phyloP scores from a whole-genome alignment of 108 stramenopile species.

The Phaeodactylum tricornutum region DNA sequence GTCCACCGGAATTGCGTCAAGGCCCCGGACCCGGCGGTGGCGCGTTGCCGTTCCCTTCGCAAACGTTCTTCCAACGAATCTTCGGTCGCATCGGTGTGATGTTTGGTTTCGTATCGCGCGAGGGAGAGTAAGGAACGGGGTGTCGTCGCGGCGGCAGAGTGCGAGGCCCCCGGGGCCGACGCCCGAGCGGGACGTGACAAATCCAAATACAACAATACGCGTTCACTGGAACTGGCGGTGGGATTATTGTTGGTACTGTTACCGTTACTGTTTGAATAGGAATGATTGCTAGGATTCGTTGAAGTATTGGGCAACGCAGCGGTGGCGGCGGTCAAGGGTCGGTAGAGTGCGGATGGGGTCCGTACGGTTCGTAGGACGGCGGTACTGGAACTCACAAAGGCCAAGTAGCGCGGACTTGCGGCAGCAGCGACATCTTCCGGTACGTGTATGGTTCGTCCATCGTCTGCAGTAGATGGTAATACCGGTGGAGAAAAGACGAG shows the following conservation, averaged over 20 bases:
- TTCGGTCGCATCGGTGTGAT: background rate
- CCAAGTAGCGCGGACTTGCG: background rate
- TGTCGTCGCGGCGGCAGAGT: no score
- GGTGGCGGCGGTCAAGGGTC: conserved; percentile 5
- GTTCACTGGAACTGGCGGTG: conserved; percentile 1
- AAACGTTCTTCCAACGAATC: conserved; percentile 44
- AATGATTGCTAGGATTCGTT: no score
- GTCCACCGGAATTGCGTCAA: conserved; percentile 53
- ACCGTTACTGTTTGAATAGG: background rate
- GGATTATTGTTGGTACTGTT: background rate
- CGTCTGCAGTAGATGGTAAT: background rate
- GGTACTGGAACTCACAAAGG: conserved; percentile 1
- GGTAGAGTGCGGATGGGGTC: background rate
- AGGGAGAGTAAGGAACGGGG: no score
- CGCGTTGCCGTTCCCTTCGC: conserved; percentile 48
- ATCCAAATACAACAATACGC: conserved; percentile 7
- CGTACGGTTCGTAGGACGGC: background rate
- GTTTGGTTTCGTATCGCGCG: no score
- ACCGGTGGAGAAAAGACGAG: conserved; percentile 8
- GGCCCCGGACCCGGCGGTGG: conserved; percentile 20
- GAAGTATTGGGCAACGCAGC: no score
- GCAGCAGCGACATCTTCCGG: background rate
- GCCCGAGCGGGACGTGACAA: no score
- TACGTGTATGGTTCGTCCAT: background rate
- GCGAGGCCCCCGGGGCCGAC: no score